Base-by-base conservation (phyloP, 2,329 filamentous ascomycete genomes). In the Cladophialophora yegresii region DNA sequence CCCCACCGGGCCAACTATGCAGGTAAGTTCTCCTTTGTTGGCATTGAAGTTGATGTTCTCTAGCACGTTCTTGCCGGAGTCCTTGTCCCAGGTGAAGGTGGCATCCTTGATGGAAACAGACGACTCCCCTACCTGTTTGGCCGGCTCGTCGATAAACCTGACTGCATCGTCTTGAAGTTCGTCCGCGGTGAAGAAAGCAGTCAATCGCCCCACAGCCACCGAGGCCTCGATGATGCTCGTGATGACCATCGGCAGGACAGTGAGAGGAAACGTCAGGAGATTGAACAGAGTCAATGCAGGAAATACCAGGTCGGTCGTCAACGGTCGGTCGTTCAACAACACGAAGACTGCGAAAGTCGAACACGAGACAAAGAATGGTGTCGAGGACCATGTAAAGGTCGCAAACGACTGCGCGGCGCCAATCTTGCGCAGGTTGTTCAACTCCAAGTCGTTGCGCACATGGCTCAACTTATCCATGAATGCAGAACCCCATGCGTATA, bases 401-500 rank as follows among this genome's bases (percentile, higher is more conserved):
- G 95, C 92, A 74, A 97, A 85, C 2, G 95, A 91, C 76, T 97
- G 93, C 2, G 92, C 91, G 23, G 93, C 93, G 66, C 95, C 95
- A 71, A 99, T 99, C 78, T 93, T 97, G 68, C 95, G 89, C 62
- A 99, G 84, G 28, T 96, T 99, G 81, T 95, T 95, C 61, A 99
- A 82, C 78, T 99, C 95, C 72, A 92, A 86, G 73, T 99, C 95
- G 78, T 99, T 99, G 77, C 95, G 88, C 66, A 99, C 92, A 76
- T 91, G 90, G 79, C 95, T 98, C 64, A 99, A 86, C 79, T 96
- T 96, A 78, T 92, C 95, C 88, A 97, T 96, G 75, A 99, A 99
- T 13, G 95, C 93, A 32, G 89, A 89, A 33, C 93, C 93, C 95
- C 95, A 99, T 32, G 95, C 95, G 76, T 97, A 99, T 22, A 99